Base-by-base conservation (phyloP, 1,284 basidiomycete species). In the Veloporphyrellus conicus region DNA sequence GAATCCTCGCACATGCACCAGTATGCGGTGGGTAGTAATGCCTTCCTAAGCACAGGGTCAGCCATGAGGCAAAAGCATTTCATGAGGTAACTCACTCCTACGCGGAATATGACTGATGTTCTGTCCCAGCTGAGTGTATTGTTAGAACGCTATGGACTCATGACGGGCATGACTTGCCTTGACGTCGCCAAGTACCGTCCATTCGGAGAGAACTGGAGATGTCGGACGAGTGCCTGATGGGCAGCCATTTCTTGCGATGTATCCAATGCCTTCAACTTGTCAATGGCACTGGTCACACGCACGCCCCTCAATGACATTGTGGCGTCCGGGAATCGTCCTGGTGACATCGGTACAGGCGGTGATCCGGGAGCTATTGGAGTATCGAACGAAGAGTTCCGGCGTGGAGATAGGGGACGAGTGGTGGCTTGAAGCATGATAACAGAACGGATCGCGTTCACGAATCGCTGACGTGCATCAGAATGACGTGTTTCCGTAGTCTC, bases 1-100 rank as follows among this genome's bases (percentile, higher is more conserved):
- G 58, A 89, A 88, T 20, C 86, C 84, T 59, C 80, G 77, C 19
- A 84, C 73, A 60, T 89, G 86, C 4, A 81, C 82, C 12, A 89
- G 74, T 29, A 80, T 74, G 47, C 82, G 78, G 61, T 87, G 83
- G 6, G 75, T 72, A 10, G 70, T 67, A 48, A 84, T 74, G 23
- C 77, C 75, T 50, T 83, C 75, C 80, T 82, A 43, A 27, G 12
- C 22, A 25, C 36, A 32, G 14, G 48, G 43, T 62, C n/a, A 59
- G 39, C 31, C 55, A 47, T 25, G 43, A 54, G 56, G 51, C 16
- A 19, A 43, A 12, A 20, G 29, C 36, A 23, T 36, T 43, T 35
- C 43, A 25, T 47, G 41, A 23, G 11, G 47, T 45, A 49, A 66
- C 74, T 59, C 60, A 82, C 83, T 45, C 77, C 81, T 19, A 88